Evolutionary conservation across 2,329 filamentous ascomycete species (phyloP), one percentile per base, ranked within the genome.

Genomic region (Stachybotrys chartarum): DNA sequence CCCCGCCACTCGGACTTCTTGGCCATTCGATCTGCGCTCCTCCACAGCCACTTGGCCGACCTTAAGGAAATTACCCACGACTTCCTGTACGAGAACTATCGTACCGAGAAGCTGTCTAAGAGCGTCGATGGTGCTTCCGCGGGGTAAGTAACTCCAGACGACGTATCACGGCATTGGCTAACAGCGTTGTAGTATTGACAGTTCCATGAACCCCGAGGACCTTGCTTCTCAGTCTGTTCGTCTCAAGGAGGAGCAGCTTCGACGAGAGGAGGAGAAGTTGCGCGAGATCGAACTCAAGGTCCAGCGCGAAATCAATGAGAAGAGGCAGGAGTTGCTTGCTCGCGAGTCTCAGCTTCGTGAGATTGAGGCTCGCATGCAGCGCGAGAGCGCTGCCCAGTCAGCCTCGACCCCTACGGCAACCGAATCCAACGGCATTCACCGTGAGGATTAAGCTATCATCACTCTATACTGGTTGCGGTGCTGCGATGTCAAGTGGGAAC

Each of bases 51-150:
- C 80, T 79, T 99, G 70, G 94, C 94, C 59, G 94, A 99, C 74
- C 79, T 99, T 68, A 99, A 99, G 86, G 94, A 99, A 76, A 99
- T 99, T 71, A 99, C 94, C 53, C 94, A 99, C 75, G 94, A 99
- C 76, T 99, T 99, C 87, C 80, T 99, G 61, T 99, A 99, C 78
- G 94, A 99, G 75, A 99, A 99, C 79, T 99, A 99, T 84, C 91
- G 94, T 91, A 99, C 94, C 70, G 94, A 99, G 89, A 97, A 97
- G 82, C 89, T 99, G 67, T 96, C 90, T 81, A 99, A 97, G 90
- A 97, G 91, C 72, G 94, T 99, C 65, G 92, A 97, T 71, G 90
- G 90, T 73, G 89, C 90, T 76, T 82, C 85, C 75, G 84, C 85
- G 83, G 85, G 85, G 91, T 96, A 89, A 66, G 91, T 91, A 58